phyloP scores from a whole-genome alignment of 2,329 filamentous ascomycete species.

The Pyricularia sp. region DNA sequence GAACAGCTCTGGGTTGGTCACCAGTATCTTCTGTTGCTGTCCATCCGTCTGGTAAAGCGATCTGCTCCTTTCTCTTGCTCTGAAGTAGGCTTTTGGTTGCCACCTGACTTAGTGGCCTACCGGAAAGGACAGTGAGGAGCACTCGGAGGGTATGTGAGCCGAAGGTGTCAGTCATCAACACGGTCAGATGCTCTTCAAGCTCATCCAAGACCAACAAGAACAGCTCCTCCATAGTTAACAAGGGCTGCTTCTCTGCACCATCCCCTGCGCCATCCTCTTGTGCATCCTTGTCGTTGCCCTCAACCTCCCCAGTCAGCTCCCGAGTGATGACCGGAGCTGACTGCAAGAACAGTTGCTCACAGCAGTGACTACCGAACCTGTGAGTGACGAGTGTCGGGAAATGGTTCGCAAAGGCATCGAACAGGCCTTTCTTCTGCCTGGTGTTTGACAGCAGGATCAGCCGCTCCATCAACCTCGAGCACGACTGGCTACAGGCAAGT shows the following conservation, averaged over 20 bases:
- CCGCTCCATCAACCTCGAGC: constrained; percentile 83
- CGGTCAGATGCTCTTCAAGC: constrained; percentile 72
- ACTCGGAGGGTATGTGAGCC: constrained; percentile 86
- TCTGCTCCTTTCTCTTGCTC: constrained; percentile 84
- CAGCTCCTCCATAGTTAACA: constrained; percentile 65
- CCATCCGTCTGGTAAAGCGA: constrained; percentile 38
- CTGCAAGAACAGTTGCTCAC: constrained; percentile 80
- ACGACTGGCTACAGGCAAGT: constrained; percentile 88
- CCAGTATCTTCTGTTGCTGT: not conserved
- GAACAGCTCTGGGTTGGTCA: constrained; percentile 43
- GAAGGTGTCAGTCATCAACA: constrained; percentile 73
- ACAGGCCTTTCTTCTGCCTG: constrained; percentile 73
- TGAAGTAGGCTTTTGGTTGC: constrained; percentile 64
- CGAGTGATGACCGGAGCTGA: constrained; percentile 66
- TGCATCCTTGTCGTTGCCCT: constrained; percentile 27
- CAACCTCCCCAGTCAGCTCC: constrained; percentile 44
- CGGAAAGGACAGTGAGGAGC: constrained; percentile 72
- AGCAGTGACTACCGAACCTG: constrained; percentile 94
- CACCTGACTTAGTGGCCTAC: constrained; percentile 60
- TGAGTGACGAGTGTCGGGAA: constrained; percentile 87
- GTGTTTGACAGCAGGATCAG: constrained; percentile 71
- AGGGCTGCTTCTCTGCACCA: constrained; percentile 31
- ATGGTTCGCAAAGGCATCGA: constrained; percentile 72
- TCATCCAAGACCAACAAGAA: constrained; percentile 78
- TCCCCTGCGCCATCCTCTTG: constrained; percentile 27